These are phyloP conservation scores for Salix koriyanagi DNA, from an alignment of 345 rosid species.

Conservation along the genomic window DNA sequence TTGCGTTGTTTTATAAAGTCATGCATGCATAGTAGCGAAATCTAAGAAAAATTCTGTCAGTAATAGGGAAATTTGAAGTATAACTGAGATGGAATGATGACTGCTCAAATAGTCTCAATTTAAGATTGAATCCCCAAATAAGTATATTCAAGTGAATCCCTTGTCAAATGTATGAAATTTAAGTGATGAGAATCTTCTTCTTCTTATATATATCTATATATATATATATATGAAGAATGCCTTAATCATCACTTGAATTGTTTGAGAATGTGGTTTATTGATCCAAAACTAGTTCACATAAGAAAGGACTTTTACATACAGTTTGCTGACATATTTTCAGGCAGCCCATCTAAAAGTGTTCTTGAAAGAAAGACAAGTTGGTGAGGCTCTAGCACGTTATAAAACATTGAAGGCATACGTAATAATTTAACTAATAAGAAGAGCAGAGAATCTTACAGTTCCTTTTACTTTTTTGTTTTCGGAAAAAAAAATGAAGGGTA, in stretches of 20 bases:
- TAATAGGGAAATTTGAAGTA: neutral
- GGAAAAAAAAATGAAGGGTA: conserved; percentile 49
- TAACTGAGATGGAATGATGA: neutral
- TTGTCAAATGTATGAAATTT: neutral
- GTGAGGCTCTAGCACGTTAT: neutral
- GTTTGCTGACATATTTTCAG: neutral
- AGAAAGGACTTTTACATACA: neutral
- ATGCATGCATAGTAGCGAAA: neutral
- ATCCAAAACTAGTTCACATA: neutral
- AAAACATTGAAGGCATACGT: neutral
- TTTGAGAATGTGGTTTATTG: neutral
- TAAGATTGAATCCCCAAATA: neutral
- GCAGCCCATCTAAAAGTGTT: neutral
- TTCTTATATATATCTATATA: too few species aligned
- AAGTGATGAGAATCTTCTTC: neutral
- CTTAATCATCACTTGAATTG: neutral
- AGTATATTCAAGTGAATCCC: neutral
- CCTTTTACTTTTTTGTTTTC: neutral
- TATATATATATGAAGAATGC: neutral
- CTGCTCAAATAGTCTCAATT: neutral
- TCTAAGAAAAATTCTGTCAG: neutral
- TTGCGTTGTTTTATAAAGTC: neutral
- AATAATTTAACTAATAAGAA: neutral
- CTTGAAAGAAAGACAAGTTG: neutral
- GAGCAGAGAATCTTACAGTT: neutral